Evolutionary conservation across 2,329 filamentous ascomycete genomes (phyloP), one percentile per base, ranked within the genome.

Genomic region (Davidsoniella neocaledoniae): DNA sequence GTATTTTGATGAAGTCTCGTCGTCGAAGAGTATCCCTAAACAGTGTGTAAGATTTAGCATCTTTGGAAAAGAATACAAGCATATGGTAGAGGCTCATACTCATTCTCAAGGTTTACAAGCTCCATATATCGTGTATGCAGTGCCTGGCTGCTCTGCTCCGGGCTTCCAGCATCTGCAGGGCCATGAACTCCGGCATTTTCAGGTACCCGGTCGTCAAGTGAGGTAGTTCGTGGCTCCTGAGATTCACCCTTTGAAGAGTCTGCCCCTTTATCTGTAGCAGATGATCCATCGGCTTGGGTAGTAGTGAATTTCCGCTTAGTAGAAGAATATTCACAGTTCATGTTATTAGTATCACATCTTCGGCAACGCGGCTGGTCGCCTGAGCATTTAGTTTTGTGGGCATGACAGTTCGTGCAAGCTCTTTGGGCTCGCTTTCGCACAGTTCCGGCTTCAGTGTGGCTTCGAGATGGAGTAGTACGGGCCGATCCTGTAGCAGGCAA

Each of bases 311-410:
- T 63, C 38, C 66, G 59, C 55, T 64, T 67, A 12, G 63, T 59
- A 0, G 62, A 59, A 12, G 60, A 62, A 53, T 68, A 68, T 54
- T 67, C 65, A 57, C 66, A 68, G 14, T 49, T 45, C n/a, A 68
- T 54, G 23, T 60, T 58, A 26, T 57, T 56, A 1, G 53, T 53
- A 43, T 64, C 60, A 54, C 66, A 68, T 49, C 66, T 58, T 53
- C 62, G 61, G 54, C 66, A 68, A 25, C 57, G 57, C 5, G 66
- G 66, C 43, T 65, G 50, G 46, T 67, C 65, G 17, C 66, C 64
- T 1, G 65, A 67, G 52, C 66, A 68, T 52, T 66, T 67, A 1
- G 65, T 67, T 56, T 68, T 68, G 55, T 67, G 65, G 2, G 60
- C 51, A 53, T 68, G 66, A 29, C 66, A 68, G 47, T 66, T 60